Conservation (phyloP, 176 grass and related monocot species). For the Calamus simplicifolius region DNA sequence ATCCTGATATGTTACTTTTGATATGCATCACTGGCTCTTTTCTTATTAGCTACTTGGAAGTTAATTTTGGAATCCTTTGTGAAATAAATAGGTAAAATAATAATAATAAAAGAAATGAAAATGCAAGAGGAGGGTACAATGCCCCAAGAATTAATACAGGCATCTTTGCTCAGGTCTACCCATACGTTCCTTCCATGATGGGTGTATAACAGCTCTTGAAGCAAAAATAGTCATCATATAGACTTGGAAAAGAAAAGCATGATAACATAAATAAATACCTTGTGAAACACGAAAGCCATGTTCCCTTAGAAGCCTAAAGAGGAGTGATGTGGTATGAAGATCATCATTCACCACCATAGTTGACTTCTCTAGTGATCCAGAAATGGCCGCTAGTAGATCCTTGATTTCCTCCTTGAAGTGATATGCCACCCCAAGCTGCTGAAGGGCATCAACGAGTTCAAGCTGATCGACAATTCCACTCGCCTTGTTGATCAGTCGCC, state of each 20-base stretch:
- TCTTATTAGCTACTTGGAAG: no score
- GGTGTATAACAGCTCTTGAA: no score
- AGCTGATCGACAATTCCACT: background rate
- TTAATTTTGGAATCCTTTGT: no score
- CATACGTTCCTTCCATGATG: no score
- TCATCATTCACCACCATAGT: constrained; percentile 7
- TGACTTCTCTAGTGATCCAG: constrained; percentile 3
- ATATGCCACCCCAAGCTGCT: constrained; percentile 35
- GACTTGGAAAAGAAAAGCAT: no score
- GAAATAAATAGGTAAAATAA: no score
- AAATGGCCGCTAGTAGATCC: background rate
- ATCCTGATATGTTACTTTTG: no score
- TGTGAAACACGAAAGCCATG: constrained; percentile 17
- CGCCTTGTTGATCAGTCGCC: background rate
- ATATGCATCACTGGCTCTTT: no score
- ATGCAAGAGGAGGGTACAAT: no score
- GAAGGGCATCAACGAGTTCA: constrained; percentile 22
- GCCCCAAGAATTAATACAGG: constrained; percentile 7
- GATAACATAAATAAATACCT: constrained; percentile 23
- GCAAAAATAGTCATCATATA: no score
- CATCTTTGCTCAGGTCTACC: no score
- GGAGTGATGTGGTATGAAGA: constrained; percentile 11
- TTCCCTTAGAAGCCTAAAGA: constrained; percentile 36
- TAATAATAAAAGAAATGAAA: no score
- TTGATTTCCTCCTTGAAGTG: constrained; percentile 40